These are phyloP conservation scores for Hyaloperonospora arabidopsidis DNA, from an alignment of 352 stramenopile genomes.

Conservation along the genomic window DNA sequence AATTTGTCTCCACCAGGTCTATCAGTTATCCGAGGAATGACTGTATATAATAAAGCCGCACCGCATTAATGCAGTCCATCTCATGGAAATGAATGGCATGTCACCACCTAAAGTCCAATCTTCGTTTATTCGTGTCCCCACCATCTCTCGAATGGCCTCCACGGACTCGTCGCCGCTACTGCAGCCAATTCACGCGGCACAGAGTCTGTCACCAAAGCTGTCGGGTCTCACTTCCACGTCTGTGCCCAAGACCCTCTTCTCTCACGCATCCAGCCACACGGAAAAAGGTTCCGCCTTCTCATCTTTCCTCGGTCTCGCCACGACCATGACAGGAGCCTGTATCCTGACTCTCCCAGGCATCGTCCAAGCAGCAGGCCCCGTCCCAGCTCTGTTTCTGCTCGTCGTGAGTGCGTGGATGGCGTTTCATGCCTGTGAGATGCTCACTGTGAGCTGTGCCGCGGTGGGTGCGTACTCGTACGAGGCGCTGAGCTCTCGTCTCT, in stretches of 20 bases:
- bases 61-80: too few species aligned
- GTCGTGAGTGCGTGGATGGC: conserved; percentile 46
- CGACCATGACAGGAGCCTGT: conserved; percentile 78
- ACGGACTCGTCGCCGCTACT: conserved; percentile 32
- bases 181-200: conserved; percentile 23
- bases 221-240: background rate
- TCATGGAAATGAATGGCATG: too few species aligned
- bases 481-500: conserved; percentile 68
- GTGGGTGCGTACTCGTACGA: conserved; percentile 72
- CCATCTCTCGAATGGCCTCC: background rate
- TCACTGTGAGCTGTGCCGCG: conserved; percentile 55
- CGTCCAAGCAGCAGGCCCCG: conserved; percentile 48
- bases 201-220: conserved; percentile 21
- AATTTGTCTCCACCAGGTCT: too few species aligned
- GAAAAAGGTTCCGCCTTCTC: conserved; percentile 58
- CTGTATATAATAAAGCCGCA: too few species aligned
- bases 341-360: conserved; percentile 69
- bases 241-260: background rate
- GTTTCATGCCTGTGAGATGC: conserved; percentile 68
- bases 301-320: conserved; percentile 69
- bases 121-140: too few species aligned
- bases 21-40: too few species aligned
- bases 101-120: too few species aligned
- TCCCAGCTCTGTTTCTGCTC: conserved; percentile 48
- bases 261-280: conserved; percentile 22